Conservation (phyloP, 352 stramenopile genomes). For the Globisporangium nodosum region DNA sequence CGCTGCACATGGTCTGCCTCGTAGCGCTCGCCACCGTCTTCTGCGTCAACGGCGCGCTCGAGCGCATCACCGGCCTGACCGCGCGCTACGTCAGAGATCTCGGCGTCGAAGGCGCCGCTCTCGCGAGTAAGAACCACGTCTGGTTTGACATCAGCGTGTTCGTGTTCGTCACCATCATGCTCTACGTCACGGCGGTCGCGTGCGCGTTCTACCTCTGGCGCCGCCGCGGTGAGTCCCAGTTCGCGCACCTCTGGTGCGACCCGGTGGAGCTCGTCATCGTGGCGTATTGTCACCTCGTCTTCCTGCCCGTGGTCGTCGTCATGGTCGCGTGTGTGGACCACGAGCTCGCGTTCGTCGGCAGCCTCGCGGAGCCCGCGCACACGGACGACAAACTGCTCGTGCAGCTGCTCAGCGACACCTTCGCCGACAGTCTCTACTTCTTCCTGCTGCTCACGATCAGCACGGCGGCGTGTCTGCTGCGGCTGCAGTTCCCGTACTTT, state of each 20-base stretch:
- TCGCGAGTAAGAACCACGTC: background rate
- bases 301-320: conserved; percentile 28
- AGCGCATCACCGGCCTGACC: conserved; percentile 15
- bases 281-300: conserved; percentile 37
- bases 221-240: conserved; percentile 25
- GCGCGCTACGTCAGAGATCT: conserved; percentile 8
- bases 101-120: conserved; percentile 8
- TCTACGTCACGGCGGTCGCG: conserved; percentile 23
- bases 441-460: conserved; percentile 32
- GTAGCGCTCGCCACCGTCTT: conserved; percentile 18
- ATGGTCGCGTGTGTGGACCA: conserved; percentile 31
- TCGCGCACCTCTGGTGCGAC: conserved; percentile 25
- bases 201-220: conserved; percentile 25
- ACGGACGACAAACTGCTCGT: conserved; percentile 10
- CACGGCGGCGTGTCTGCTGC: conserved; percentile 34
- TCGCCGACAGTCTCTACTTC: conserved; percentile 40
- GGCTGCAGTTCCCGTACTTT: conserved; percentile 55
- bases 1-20: conserved; percentile 30
- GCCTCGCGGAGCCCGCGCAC: background rate
- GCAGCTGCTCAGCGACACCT: conserved; percentile 25
- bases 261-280: conserved; percentile 39
- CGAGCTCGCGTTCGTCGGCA: conserved; percentile 17
- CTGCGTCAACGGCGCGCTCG: conserved; percentile 17
- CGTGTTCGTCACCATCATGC: conserved; percentile 12
- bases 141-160: conserved; percentile 25